Base-by-base conservation (phyloP, 495 filamentous ascomycete species). In the Penicillium canescens region DNA sequence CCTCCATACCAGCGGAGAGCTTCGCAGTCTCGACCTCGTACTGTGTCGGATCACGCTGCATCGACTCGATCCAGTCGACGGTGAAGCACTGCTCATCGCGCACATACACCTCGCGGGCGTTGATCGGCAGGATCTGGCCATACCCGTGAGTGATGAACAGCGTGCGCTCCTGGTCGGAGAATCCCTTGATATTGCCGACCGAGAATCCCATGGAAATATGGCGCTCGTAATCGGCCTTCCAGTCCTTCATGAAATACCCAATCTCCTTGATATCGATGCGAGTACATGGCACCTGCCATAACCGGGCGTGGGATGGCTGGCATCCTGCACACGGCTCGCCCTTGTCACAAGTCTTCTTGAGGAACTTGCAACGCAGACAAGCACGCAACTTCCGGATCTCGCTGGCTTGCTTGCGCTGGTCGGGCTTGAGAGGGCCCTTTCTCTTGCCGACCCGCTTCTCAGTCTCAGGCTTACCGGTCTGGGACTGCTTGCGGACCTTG, bases 191-290 rank as follows among this genome's bases (percentile, higher is more conserved):
- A 63, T 96, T 96, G 64, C 86, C 91, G 34, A 95, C 86, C 3
- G 90, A 92, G 68, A 96, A 89, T 34, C 89, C 90, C 56, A 90
- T 84, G 61, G 79, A 86, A 50, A 92, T 82, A 66, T 96, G 92
- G 46, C 91, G 86, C 71, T 96, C 91, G 65, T 90, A 95, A 62
- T 96, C 92, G 13, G 90, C 91, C 73, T 89, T 93, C 91, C 91
- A 96, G 70, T 96, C 92, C 79, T 96, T 96, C 90, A 96, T 93
- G 78, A 96, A 96, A 64, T 92, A 96, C 28, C 83, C 89, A 63
- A 96, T 94, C 59, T 96, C 92, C 79, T 96, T 95, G 76, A 96
- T 96, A 66, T 96, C 92, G 56, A 96, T 96, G 23, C 92, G 87
- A 12, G 92, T 96, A 74, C 92, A 96, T 34, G 92, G 92, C 20